Percentiles rank a stretch among this genome's conserved stretches.
These are phyloP conservation scores for Geoglossum cookeanum DNA, from an alignment of 2,329 filamentous ascomycete species.

Conservation along the genomic window DNA sequence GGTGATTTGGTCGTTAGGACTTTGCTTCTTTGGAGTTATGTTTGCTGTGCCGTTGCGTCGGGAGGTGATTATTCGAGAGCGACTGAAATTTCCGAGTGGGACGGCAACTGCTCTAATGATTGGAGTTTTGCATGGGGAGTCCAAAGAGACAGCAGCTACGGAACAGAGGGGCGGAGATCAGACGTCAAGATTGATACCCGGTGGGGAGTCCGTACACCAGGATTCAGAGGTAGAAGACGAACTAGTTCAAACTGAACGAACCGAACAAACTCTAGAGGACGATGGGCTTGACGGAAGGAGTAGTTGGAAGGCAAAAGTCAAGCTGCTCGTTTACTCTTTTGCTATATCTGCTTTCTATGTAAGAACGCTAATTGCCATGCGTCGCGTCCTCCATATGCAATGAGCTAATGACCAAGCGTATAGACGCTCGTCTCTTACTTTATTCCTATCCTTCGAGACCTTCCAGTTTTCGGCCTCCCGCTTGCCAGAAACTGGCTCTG, in stretches of 20 bases:
- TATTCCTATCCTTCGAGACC: slow-evolving; percentile 59
- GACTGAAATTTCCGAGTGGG: slow-evolving; percentile 83
- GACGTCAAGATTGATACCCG: background rate
- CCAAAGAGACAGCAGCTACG: slow-evolving; percentile 14
- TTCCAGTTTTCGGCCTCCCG: slow-evolving; percentile 66
- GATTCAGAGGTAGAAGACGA: background rate
- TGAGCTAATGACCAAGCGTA: background rate
- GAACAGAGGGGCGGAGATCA: background rate
- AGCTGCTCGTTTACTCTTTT: slow-evolving; percentile 38
- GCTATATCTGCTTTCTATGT: slow-evolving; percentile 32
- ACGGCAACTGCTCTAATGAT: slow-evolving; percentile 93
- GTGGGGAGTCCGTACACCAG: background rate
- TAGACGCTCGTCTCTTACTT: slow-evolving; percentile 82
- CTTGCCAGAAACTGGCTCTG: slow-evolving; percentile 74
- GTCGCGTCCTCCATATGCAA: background rate
- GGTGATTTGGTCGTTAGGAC: slow-evolving; percentile 74
- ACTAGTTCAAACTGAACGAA: slow-evolving; percentile 6
- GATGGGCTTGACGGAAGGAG: background rate
- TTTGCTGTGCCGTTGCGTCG: slow-evolving; percentile 82
- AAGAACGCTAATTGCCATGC: slow-evolving; percentile 10
- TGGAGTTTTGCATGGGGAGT: slow-evolving; percentile 60
- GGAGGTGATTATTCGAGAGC: slow-evolving; percentile 84
- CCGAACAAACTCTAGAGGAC: slow-evolving; percentile 9
- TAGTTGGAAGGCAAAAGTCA: slow-evolving; percentile 8
- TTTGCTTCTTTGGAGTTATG: slow-evolving; percentile 92